A percentile compares a stretch with the other conserved stretches of the same genome.
phyloP scores from a whole-genome alignment of 2,329 filamentous ascomycete genomes.

The Pseudogymnoascus sp. region DNA sequence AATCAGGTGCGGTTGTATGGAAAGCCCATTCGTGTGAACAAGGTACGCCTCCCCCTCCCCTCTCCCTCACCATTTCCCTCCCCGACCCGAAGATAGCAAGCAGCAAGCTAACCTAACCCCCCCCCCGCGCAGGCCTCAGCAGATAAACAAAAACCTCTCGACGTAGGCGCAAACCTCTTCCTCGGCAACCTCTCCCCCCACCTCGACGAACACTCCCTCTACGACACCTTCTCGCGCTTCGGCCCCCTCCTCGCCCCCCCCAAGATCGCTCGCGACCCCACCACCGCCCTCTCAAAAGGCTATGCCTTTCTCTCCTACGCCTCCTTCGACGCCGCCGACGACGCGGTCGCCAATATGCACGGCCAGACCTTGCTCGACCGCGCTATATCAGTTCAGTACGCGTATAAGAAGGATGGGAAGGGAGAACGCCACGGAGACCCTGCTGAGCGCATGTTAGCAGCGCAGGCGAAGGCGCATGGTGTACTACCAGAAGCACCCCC shows the following conservation, averaged over 20 bases:
- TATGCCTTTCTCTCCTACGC: constrained; percentile 94
- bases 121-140: constrained; percentile 55
- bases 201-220: constrained; percentile 92
- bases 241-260: constrained; percentile 76
- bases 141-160: constrained; percentile 87
- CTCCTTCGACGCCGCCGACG: constrained; percentile 88
- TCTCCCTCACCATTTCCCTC: too few relatives aligned
- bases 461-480: constrained; percentile 89
- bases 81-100: background rate
- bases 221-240: constrained; percentile 91
- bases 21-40: constrained; percentile 95
- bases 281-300: constrained; percentile 80
- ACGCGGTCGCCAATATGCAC: constrained; percentile 86
- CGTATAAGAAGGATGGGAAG: constrained; percentile 98
- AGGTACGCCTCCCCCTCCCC: constrained; percentile 42
- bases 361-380: constrained; percentile 96
- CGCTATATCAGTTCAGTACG: constrained; percentile 92
- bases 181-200: constrained; percentile 90
- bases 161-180: constrained; percentile 95
- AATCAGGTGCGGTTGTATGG: constrained; percentile 90
- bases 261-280: constrained; percentile 79
- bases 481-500: constrained; percentile 60
- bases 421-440: constrained; percentile 92
- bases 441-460: constrained; percentile 83
- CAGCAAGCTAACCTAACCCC: constrained; percentile 4